Percentiles rank a stretch among this genome's conserved stretches.
These are phyloP conservation scores for Boletus insuetus DNA, from an alignment of 768 basidiomycete species.

Conservation along the genomic window DNA sequence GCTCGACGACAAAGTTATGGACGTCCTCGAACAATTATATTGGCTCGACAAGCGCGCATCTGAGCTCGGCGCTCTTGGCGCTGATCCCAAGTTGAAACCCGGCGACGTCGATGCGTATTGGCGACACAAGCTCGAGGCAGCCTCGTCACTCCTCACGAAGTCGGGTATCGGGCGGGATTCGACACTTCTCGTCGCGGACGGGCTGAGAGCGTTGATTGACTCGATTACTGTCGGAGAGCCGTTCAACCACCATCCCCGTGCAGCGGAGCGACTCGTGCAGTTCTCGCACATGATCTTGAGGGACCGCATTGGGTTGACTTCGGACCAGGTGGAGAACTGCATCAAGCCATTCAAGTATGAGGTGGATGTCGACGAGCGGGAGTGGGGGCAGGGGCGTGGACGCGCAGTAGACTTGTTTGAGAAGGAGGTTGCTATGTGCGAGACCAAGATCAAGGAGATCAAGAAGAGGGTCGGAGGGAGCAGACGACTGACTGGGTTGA, in stretches of 20 bases:
- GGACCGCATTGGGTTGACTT: conserved; percentile 90
- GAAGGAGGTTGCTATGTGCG: conserved; percentile 81
- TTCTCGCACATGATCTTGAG: conserved; percentile 92
- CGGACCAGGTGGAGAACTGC: conserved; percentile 98
- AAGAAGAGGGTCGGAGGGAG: conserved; percentile 85
- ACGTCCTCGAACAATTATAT: conserved; percentile 94
- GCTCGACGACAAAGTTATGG: conserved; percentile 96
- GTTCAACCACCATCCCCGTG: conserved; percentile 85
- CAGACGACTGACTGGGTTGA: conserved; percentile 70
- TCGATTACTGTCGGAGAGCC: conserved; percentile 87
- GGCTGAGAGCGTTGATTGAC: conserved; percentile 85
- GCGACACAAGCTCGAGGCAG: conserved; percentile 95
- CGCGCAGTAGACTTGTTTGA: conserved; percentile 77
- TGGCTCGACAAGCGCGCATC: conserved; percentile 88
- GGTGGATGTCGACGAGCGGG: conserved; percentile 87
- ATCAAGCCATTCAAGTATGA: conserved; percentile 99
- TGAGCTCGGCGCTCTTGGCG: conserved; percentile 70
- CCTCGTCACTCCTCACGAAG: conserved; percentile 90
- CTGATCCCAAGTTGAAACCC: conserved; percentile 64
- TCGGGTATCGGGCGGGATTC: conserved; percentile 94
- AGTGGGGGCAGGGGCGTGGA: conserved; percentile 87
- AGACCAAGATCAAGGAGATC: conserved; percentile 84
- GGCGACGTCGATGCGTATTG: conserved; percentile 88
- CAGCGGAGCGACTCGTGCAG: conserved; percentile 85
- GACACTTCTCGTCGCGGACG: conserved; percentile 92